phyloP scores from a whole-genome alignment of 208 protist species.

The Trypanosomatidae sp. region DNA sequence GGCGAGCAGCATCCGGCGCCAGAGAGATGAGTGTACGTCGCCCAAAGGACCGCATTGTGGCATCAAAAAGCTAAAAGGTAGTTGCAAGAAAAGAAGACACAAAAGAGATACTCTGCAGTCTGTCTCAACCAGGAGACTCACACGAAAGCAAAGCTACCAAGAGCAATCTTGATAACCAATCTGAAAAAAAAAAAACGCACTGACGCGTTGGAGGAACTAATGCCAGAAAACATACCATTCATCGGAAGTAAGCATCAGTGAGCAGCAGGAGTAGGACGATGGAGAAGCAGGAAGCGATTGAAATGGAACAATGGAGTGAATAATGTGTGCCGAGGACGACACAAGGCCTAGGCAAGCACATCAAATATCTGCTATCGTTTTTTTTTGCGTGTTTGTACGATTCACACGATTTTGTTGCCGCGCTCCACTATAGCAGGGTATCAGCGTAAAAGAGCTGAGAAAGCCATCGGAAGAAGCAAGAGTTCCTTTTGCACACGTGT shows the following conservation, averaged over 20 bases:
- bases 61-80: background rate
- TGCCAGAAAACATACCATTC: background rate
- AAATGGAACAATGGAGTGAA: background rate
- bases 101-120: background rate
- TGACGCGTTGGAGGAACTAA: background rate
- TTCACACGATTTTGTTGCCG: too few species aligned
- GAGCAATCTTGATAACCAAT: background rate
- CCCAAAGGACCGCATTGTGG: constrained; percentile 17
- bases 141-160: background rate
- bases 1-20: constrained; percentile 1
- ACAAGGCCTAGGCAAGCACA: background rate
- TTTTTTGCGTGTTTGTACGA: too few species aligned
- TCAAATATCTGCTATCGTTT: background rate
- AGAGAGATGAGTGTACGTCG: background rate
- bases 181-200: background rate
- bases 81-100: background rate
- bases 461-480: background rate
- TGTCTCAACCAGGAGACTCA: background rate
- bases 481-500: background rate
- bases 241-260: background rate
- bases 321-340: background rate
- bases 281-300: background rate
- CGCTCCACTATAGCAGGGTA: background rate
- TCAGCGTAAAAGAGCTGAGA: background rate
- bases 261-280: background rate